Evolutionary conservation across 192 early-diverging fungal genomes (phyloP).

Genomic region (Funneliformis geosporum): DNA sequence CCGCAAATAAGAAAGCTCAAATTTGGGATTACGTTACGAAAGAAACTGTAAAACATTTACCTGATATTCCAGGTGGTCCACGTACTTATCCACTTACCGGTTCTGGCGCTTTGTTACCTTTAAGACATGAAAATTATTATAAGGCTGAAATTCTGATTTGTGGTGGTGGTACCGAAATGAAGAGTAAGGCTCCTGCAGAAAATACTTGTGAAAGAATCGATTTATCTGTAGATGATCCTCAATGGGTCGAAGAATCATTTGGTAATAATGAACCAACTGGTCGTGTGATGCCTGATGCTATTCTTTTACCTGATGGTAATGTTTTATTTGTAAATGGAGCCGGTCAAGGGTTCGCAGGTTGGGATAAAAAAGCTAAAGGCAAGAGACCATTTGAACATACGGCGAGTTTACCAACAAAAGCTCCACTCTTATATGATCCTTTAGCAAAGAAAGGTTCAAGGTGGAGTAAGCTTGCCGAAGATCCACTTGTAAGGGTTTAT

Average conservation of each 20-base stretch:
- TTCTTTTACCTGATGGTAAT: slow-evolving; percentile 53
- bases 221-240: slow-evolving; percentile 36
- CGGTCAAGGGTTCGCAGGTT: slow-evolving; percentile 55
- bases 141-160: slow-evolving; percentile 60
- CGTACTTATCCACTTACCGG: slow-evolving; percentile 62
- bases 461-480: slow-evolving; percentile 34
- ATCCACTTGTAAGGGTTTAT: slow-evolving; percentile 56
- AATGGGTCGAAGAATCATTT: slow-evolving; percentile 54
- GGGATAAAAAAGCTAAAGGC: slow-evolving; percentile 24
- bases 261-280: slow-evolving; percentile 35
- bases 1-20: slow-evolving; percentile 46
- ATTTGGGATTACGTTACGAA: slow-evolving; percentile 49
- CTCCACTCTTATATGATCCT: slow-evolving; percentile 58
- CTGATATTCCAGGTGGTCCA: slow-evolving; percentile 47
- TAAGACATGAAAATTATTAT: slow-evolving; percentile 58
- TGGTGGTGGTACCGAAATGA: slow-evolving; percentile 51
- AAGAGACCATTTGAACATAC: slow-evolving; percentile 21
- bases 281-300: slow-evolving; percentile 53
- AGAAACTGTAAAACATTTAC: slow-evolving; percentile 42
- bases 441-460: slow-evolving; percentile 29
- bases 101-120: slow-evolving; percentile 52
- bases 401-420: slow-evolving; percentile 45
- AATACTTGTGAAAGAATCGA: slow-evolving; percentile 53
- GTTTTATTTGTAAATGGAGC: slow-evolving; percentile 65
- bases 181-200: slow-evolving; percentile 36